Evolutionary conservation across 2,329 filamentous ascomycete genomes (phyloP).

Genomic region (Akanthomyces lecanii): DNA sequence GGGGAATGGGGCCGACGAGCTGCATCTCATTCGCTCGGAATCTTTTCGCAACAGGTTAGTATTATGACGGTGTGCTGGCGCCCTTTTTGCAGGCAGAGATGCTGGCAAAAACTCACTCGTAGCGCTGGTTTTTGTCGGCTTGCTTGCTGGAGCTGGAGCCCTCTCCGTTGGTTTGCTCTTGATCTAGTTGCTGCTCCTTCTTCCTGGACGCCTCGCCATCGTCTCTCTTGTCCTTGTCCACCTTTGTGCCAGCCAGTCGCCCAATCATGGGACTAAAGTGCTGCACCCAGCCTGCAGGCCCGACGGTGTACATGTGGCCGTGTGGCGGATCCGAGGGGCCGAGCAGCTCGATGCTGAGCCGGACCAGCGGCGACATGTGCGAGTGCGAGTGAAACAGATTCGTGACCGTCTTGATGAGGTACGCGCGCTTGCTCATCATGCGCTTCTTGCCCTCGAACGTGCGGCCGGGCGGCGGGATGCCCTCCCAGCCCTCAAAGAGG

Average conservation of each 20-base stretch:
- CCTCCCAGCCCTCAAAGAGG: slow-evolving; percentile 63
- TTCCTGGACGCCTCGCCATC: slow-evolving; percentile 44
- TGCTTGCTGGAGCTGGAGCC: background rate
- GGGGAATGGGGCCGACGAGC: slow-evolving; percentile 75
- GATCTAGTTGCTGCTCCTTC: slow-evolving; percentile 16
- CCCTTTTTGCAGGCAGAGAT: background rate
- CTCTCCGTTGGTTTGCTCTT: slow-evolving; percentile 39
- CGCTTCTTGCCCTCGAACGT: slow-evolving; percentile 74
- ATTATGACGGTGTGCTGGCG: background rate
- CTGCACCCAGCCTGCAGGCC: slow-evolving; percentile 70
- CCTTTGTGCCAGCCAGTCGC: slow-evolving; percentile 68
- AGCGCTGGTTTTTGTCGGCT: slow-evolving; percentile 55
- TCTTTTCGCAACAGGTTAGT: slow-evolving; percentile 38
- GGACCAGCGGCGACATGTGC: slow-evolving; percentile 66
- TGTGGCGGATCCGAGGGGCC: slow-evolving; percentile 67
- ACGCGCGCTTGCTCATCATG: slow-evolving; percentile 82
- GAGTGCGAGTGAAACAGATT: slow-evolving; percentile 57
- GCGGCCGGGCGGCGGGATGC: slow-evolving; percentile 55
- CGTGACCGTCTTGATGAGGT: slow-evolving; percentile 65
- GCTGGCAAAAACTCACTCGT: slow-evolving; percentile 55
- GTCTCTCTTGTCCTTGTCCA: slow-evolving; percentile 36
- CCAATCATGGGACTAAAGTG: slow-evolving; percentile 90
- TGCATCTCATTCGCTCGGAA: slow-evolving; percentile 95
- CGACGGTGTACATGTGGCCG: slow-evolving; percentile 73
- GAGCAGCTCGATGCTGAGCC: slow-evolving; percentile 72